These are phyloP conservation scores for Rostrohypoxylon terebratum DNA, from an alignment of 495 filamentous ascomycete genomes.

Conservation along the genomic window DNA sequence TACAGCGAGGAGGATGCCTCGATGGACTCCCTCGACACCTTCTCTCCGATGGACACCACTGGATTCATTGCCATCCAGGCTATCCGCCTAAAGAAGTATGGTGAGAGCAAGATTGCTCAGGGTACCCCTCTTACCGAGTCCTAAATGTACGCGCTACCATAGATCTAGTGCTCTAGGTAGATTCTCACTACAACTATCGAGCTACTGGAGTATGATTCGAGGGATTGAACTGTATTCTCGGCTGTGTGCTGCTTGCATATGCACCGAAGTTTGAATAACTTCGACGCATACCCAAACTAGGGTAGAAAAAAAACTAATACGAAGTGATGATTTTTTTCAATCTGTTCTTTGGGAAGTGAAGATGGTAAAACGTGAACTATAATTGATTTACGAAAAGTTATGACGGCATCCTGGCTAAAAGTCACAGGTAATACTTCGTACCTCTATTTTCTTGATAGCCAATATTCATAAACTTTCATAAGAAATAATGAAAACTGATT, in stretches of 20 bases:
- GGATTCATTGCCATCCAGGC: slow-evolving; percentile 86
- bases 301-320: slow-evolving; percentile 2
- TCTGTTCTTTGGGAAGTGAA: not conserved
- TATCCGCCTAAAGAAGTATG: slow-evolving; percentile 93
- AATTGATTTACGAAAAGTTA: no score
- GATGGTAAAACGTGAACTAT: no score
- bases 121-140: slow-evolving; percentile 61
- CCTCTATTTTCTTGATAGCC: not conserved
- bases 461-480: not conserved
- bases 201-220: not conserved
- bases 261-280: not conserved
- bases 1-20: slow-evolving; percentile 82
- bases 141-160: slow-evolving; percentile 12
- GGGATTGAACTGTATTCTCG: not conserved
- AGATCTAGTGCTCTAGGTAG: not conserved
- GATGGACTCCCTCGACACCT: slow-evolving; percentile 90
- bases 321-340: slow-evolving; percentile 1
- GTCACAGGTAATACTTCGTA: not conserved
- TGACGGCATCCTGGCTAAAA: not conserved
- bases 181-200: not conserved
- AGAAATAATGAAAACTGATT: not conserved
- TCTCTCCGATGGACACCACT: slow-evolving; percentile 70
- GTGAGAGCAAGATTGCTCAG: slow-evolving; percentile 72
- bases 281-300: not conserved
- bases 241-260: not conserved